phyloP scores from a whole-genome alignment of 164 flowering plant species.

The Vitis amurensis region DNA sequence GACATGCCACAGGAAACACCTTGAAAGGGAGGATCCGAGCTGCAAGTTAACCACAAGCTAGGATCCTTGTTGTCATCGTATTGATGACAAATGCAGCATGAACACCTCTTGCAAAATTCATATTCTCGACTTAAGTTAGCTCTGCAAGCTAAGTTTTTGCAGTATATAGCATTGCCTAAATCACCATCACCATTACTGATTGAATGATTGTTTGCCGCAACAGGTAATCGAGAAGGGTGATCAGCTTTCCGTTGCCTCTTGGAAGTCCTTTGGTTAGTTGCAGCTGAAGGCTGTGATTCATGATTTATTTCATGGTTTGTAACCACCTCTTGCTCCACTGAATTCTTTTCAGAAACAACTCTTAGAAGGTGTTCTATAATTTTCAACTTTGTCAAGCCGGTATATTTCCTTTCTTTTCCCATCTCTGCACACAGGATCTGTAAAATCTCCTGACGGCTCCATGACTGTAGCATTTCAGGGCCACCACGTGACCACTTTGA shows the following conservation, averaged over 20 bases:
- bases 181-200: slow-evolving; percentile 24
- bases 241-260: slow-evolving; percentile 82
- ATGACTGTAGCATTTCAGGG: slow-evolving; percentile 66
- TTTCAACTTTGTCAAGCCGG: slow-evolving; percentile 78
- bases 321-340: slow-evolving; percentile 24
- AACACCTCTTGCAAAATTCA: slow-evolving; percentile 88
- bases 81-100: slow-evolving; percentile 82
- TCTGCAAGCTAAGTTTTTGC: slow-evolving; percentile 84
- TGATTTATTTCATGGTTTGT: slow-evolving; percentile 11
- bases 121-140: slow-evolving; percentile 60
- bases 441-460: slow-evolving; percentile 88
- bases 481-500: slow-evolving; percentile 69
- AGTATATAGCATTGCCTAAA: slow-evolving; percentile 30
- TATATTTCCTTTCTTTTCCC: slow-evolving; percentile 95
- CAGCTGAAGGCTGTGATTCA: slow-evolving; percentile 34
- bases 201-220: slow-evolving; percentile 22
- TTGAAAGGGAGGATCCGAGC: slow-evolving; percentile 68
- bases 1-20: slow-evolving; percentile 84
- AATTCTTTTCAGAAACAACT: slow-evolving; percentile 62
- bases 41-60: slow-evolving; percentile 89
- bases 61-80: slow-evolving; percentile 99
- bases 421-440: slow-evolving; percentile 83
- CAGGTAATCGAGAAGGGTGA: slow-evolving; percentile 46
- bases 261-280: slow-evolving; percentile 29
- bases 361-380: slow-evolving; percentile 80